A percentile compares a stretch with the other conserved stretches of the same genome.
These are phyloP conservation scores for Microdochium trichocladiopsis DNA, from an alignment of 2,329 filamentous ascomycete species.

Conservation along the genomic window DNA sequence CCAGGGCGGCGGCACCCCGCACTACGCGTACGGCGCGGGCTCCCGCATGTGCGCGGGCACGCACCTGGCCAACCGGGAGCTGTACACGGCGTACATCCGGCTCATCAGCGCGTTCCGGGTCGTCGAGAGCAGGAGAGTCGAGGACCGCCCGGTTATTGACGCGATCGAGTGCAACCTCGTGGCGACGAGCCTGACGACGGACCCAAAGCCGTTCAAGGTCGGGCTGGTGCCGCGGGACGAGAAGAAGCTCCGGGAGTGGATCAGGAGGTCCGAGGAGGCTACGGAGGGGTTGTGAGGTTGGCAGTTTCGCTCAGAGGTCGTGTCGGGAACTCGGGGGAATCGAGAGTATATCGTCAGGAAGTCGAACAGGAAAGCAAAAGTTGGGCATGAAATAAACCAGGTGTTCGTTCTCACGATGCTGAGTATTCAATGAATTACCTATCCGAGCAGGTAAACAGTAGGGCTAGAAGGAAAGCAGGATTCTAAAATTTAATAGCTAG, in stretches of 20 bases:
- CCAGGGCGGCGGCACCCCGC: conserved; percentile 53
- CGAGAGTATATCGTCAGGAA: too few species aligned
- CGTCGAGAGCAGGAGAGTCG: conserved; percentile 28
- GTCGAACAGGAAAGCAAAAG: too few species aligned
- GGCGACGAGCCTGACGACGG: conserved; percentile 51
- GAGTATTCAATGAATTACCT: too few species aligned
- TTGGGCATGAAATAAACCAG: too few species aligned
- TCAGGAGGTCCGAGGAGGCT: conserved; percentile 41
- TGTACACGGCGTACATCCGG: conserved; percentile 58
- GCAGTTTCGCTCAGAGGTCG: too few species aligned
- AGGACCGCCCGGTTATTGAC: conserved; percentile 46
- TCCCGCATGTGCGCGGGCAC: conserved; percentile 63
- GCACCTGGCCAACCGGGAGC: conserved; percentile 54
- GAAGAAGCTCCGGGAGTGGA: conserved; percentile 40
- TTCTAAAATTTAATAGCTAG: too few species aligned
- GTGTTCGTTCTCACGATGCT: too few species aligned
- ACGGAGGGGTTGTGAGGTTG: conserved; percentile 34
- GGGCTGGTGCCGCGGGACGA: conserved; percentile 29
- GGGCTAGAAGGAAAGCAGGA: too few species aligned
- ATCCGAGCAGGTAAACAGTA: too few species aligned
- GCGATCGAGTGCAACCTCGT: conserved; percentile 49
- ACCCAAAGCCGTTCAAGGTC: conserved; percentile 57
- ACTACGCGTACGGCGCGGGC: conserved; percentile 60
- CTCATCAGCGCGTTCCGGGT: conserved; percentile 56
- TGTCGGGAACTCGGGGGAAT: too few species aligned